phyloP scores from a whole-genome alignment of 2,329 filamentous ascomycete genomes.

The Fusarium brachygibbosum region DNA sequence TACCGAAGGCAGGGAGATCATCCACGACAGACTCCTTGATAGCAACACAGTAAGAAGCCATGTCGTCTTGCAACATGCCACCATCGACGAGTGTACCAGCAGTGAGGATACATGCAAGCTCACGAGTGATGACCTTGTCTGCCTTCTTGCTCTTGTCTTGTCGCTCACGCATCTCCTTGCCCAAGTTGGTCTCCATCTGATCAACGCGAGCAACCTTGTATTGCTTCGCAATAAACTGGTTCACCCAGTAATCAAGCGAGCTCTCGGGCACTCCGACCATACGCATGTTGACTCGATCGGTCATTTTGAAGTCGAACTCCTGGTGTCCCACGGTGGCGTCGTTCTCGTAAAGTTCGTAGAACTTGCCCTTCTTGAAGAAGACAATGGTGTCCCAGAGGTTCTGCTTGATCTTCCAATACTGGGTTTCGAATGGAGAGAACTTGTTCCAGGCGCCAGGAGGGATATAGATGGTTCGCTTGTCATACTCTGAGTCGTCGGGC shows the following conservation, averaged over 20 bases:
- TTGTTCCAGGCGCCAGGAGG: conserved; percentile 82
- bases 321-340: conserved; percentile 97
- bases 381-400: conserved; percentile 98
- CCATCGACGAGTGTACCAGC: conserved; percentile 94
- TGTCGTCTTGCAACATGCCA: conserved; percentile 97
- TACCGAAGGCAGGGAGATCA: conserved; percentile 85
- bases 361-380: conserved; percentile 99
- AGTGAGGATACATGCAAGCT: conserved; percentile 91
- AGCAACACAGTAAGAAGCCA: conserved; percentile 95
- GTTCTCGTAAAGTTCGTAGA: conserved; percentile 98
- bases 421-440: conserved; percentile 95
- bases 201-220: conserved; percentile 98
- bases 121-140: conserved; percentile 93
- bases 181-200: conserved; percentile 94
- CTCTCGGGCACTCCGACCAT: conserved; percentile 99
- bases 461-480: conserved; percentile 91
- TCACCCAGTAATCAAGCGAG: conserved; percentile 96
- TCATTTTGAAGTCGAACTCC: conserved; percentile 96
- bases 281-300: conserved; percentile 98
- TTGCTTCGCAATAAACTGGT: conserved; percentile 97
- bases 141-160: conserved; percentile 78
- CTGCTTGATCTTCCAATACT: conserved; percentile 99
- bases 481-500: conserved; percentile 86
- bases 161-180: conserved; percentile 98
- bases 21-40: conserved; percentile 87